Base-by-base conservation (phyloP, 169 alveolate genomes). In the Babesia divergens region DNA sequence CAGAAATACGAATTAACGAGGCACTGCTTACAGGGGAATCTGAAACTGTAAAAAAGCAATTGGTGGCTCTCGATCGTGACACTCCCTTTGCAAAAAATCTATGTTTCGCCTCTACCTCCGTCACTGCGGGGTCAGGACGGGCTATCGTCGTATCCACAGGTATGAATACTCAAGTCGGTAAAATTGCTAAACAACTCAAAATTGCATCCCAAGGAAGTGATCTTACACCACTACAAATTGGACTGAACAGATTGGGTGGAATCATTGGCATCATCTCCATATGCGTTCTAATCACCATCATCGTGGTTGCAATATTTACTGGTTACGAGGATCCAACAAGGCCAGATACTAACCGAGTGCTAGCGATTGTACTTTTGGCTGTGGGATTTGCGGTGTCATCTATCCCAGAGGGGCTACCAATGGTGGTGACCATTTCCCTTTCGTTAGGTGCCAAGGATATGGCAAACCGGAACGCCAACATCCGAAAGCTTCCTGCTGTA, bases 321-420 rank as follows among this genome's bases (percentile, higher is more conserved):
- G 85, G 83, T 16, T 91, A 86, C 76, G 81, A 79, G 24, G 95
- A 91, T 74, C 95, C 95, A 1, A 87, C 95, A n/a, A 89, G 89
- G 47, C 95, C 95, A 0, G 90, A 90, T 68, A 77, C 87, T 26
- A 89, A 89, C 66, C 91, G 90, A 9, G 64, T 80, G 7, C 55
- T 87, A 28, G 83, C 97, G 55, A 94, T 95, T 46, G 90, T 97
- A 53, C 94, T 95, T 35, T 96, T 97, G 31, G 98, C 99, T 11
- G 99, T 97, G 37, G 95, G 95, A 20, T 89, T 93, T 44, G 96
- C 96, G 5, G 96, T 92, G 26, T 90, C 96, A 16, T 89, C 96
- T 28, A 91, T 93, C 47, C 99, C 99, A n/a, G 99, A 97, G 84
- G 99, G 99, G n/a, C 90, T 97, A 34, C 99, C 99, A 52, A 92